Evolutionary conservation across 2,329 filamentous ascomycete genomes (phyloP), one percentile per base, ranked within the genome.

Genomic region (Apiospora koreana): DNA sequence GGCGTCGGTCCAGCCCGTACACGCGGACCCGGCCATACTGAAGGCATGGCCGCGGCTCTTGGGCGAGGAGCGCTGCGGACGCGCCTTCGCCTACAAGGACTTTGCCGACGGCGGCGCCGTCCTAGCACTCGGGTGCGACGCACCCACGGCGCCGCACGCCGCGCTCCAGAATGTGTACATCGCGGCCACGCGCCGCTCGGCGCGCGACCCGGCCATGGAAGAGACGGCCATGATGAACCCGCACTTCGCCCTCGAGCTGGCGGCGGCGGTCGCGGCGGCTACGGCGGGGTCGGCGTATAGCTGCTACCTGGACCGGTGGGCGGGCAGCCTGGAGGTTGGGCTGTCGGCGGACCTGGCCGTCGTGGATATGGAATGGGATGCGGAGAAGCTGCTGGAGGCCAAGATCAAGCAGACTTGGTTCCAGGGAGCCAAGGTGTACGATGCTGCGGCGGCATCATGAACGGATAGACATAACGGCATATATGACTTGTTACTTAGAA

Each of bases 71-170:
- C 82, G 89, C 1, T 87, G 89, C 79, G 82, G 82, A 67, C 83
- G 89, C 18, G 89, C 88, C 0, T 92, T 92, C 74, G 87, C 90
- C 0, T 92, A 92, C 77, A 83, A 84, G 54, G 89, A 91, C 65
- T 90, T 91, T 72, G 82, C 83, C 1, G 78, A 80, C n/a, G 79
- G 81, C 41, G 84, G 83, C 9, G 83, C 84, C 1, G 76, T 78
- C 9, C 75, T 86, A 3, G 83, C 84, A 0, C 77, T 86, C 31
- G 84, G 84, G 0, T 82, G 81, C 2, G 84, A 86, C 72, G 79
- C 83, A 1, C 84, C 84, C 0, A 86, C 84, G 2, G 84, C 84
- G 8, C 84, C 84, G 6, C 79, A 84, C 71, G 77, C 76, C 21
- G 81, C 83, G 12, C 75, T 85, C 12, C 74, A 73, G n/a, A 86